phyloP scores from a whole-genome alignment of 805 yeast species.

The Saccharomycopsis fibuligera region DNA sequence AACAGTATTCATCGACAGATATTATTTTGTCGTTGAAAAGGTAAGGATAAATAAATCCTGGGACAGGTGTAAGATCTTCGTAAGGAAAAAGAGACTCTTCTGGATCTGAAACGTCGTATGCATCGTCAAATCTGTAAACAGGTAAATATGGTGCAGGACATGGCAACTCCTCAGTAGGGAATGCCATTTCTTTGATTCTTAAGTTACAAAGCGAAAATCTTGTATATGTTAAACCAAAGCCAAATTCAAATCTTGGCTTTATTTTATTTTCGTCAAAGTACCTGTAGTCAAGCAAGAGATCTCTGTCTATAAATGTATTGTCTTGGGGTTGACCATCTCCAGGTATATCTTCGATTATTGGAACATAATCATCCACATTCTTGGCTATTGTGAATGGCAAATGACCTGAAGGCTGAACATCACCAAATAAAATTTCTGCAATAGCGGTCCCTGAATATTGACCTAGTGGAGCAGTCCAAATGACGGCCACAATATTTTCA shows the following conservation, averaged over 20 bases:
- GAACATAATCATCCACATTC: slow-evolving; percentile 41
- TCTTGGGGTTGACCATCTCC: slow-evolving; percentile 33
- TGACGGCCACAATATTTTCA: slow-evolving; percentile 51
- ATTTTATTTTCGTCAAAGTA: slow-evolving; percentile 51
- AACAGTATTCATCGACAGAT: slow-evolving; percentile 28
- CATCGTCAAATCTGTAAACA: slow-evolving; percentile 35
- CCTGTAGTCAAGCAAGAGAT: slow-evolving; percentile 44
- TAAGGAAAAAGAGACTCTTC: slow-evolving; percentile 46
- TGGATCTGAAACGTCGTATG: slow-evolving; percentile 43
- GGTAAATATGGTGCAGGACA: slow-evolving; percentile 32
- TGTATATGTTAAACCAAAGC: slow-evolving; percentile 20
- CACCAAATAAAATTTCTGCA: slow-evolving; percentile 55
- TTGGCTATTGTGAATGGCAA: slow-evolving; percentile 60
- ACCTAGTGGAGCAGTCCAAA: slow-evolving; percentile 54
- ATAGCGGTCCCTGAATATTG: slow-evolving; percentile 48
- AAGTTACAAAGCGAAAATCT: slow-evolving; percentile 29
- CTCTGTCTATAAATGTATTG: slow-evolving; percentile 26
- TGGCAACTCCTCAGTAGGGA: slow-evolving; percentile 30
- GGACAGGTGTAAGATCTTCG: slow-evolving; percentile 44
- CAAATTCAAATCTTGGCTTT: slow-evolving; percentile 50
- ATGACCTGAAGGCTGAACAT: slow-evolving; percentile 55
- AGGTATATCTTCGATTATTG: slow-evolving; percentile 35
- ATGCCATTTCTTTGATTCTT: slow-evolving; percentile 30
- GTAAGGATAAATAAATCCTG: slow-evolving; percentile 53
- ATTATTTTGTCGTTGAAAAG: slow-evolving; percentile 24